Evolutionary conservation across 2,329 filamentous ascomycete species (phyloP), one percentile per base, ranked within the genome.

Genomic region (Colletotrichum viniferum): DNA sequence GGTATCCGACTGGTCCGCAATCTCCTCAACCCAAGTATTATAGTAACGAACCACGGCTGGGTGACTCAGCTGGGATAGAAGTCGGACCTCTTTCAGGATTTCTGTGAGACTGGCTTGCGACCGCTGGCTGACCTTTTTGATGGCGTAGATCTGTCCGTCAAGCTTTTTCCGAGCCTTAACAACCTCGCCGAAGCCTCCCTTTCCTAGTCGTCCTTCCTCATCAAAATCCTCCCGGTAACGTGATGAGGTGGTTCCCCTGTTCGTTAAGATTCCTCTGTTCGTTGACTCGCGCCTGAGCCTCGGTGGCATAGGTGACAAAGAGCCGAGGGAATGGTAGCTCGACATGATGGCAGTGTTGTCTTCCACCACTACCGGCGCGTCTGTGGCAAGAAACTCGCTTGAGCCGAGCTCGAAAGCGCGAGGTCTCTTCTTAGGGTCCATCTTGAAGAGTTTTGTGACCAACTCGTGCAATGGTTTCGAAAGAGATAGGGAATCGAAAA

Each of bases 161-260:
- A 98, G 91, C 85, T 77, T 98, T 84, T 98, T 98, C 36, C 96
- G 92, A 4, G 96, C 96, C 83, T 98, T 97, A 71, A 98, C 95
- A 26, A 99, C 97, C 84, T 98, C 95, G 7, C 97, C 97, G 84
- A 98, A 99, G 0, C 96, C 97, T 58, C 97, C 97, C 82, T 96
- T 97, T 4, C 97, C 97, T 14, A 99, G 88, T 6, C 94, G 92
- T 16, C 95, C 95, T 81, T 97, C 93, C 84, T 98, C 96, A 21
- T 96, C 93, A 84, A 98, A 99, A 79, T 98, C 97, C 80, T 94
- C 94, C 13, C 90, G 91, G 81, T 98, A 99, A 76, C 96, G 92
- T 2, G 95, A 97, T 60, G 91, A 88, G 5, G 88, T 82, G 3
- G 85, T 85, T 16, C 87, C 85, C 18, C 88, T 87, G 67, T 85